Conservation (phyloP, 2,329 filamentous ascomycete species). For the Aspergillus proliferans region DNA sequence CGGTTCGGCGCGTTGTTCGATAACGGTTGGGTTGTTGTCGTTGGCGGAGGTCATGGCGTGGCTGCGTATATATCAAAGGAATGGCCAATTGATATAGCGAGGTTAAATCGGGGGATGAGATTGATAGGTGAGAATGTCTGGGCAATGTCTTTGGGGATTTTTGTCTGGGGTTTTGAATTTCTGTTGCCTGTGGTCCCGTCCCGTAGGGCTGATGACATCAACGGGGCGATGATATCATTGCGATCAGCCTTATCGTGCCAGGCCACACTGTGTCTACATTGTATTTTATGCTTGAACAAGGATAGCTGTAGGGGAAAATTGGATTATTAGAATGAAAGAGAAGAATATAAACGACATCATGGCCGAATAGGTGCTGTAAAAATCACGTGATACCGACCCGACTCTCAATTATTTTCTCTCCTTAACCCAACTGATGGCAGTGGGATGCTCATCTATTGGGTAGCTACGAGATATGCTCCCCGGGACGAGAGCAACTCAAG, state of each 20-base stretch:
- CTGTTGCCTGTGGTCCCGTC: not conserved
- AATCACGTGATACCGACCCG: too few species aligned
- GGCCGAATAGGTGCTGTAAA: too few species aligned
- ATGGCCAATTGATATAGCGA: not conserved
- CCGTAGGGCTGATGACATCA: slow-evolving; percentile 1
- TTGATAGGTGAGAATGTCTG: not conserved
- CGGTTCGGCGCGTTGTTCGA: not conserved
- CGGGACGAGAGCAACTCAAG: too few species aligned
- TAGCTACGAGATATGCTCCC: too few species aligned
- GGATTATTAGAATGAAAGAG: too few species aligned
- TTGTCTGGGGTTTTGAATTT: not conserved
- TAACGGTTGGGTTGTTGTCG: not conserved
- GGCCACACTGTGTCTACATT: too few species aligned
- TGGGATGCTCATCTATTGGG: too few species aligned
- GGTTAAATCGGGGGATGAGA: not conserved
- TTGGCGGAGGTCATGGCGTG: not conserved
- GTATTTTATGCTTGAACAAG: too few species aligned
- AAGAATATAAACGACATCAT: too few species aligned
- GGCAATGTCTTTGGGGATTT: too few species aligned
- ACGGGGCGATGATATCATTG: not conserved
- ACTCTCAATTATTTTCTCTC: too few species aligned
- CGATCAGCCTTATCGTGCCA: not conserved
- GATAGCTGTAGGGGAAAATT: not conserved
- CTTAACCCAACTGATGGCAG: too few species aligned
- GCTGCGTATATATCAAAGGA: not conserved